Evolutionary conservation across 2,329 filamentous ascomycete genomes (phyloP).

Genomic region (Botrytis fabae): DNA sequence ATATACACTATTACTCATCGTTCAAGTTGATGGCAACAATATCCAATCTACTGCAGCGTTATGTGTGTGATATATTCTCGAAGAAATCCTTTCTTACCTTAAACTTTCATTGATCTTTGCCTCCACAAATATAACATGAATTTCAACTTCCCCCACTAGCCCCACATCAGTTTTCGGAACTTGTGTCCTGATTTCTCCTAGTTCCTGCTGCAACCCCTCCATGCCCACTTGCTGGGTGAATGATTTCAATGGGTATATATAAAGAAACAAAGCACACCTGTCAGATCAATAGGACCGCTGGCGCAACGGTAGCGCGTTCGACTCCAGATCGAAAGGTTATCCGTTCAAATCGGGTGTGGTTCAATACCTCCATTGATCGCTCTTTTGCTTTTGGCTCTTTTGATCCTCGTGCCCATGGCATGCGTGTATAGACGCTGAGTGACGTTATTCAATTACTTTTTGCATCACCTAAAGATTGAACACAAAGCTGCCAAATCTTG

Average conservation of each 20-base stretch:
- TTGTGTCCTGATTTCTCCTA: neutral
- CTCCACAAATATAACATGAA: neutral
- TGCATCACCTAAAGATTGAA: neutral
- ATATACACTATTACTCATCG: neutral
- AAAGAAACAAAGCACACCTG: accelerated
- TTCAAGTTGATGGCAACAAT: neutral
- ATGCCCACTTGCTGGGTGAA: neutral
- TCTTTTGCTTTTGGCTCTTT: conserved; percentile 2
- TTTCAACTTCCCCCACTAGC: neutral
- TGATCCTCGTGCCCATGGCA: too few species aligned
- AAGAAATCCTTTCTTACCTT: too few species aligned
- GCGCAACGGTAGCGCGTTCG: conserved; percentile 36
- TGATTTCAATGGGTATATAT: accelerated
- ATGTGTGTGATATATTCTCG: neutral
- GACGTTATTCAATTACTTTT: neutral
- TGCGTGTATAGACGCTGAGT: neutral
- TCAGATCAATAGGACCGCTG: conserved; percentile 23
- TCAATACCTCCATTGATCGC: conserved; percentile 28
- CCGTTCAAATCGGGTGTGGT: conserved; percentile 40
- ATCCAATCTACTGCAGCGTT: neutral
- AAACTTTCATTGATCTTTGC: neutral
- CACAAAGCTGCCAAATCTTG: neutral
- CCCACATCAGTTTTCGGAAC: conserved; percentile 8
- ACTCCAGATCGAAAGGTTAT: conserved; percentile 41
- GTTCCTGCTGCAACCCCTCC: neutral